Base-by-base conservation (phyloP, 352 stramenopile genomes). In the Blastocystis sp. region DNA sequence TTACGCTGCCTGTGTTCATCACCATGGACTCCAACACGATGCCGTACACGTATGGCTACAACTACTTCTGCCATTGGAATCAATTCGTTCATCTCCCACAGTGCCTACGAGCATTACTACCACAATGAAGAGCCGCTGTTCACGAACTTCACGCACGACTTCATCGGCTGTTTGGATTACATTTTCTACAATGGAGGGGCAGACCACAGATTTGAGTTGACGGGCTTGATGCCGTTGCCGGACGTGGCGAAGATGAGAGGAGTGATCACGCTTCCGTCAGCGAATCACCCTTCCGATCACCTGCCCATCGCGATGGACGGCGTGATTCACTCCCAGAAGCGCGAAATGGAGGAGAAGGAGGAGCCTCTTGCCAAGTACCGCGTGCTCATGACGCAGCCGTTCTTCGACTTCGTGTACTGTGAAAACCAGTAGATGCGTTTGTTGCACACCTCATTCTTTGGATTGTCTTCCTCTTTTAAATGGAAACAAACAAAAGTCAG, bases 141-240 rank as follows among this genome's bases (percentile, higher is more conserved):
- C 62, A 69, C 62, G 21, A 69, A 69, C 5, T 69, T 41, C 62
- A 41, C 62, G 11, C 40, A 69, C 40, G n/a, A 69, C 17, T 69
- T 69, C 62, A 69, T 69, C 62, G 62, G 62, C 21, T 69, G 62
- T 28, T 34, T 69, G 1, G 62, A 69, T 28, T 69, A 69, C n/a
- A 69, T 69, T 40, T 69, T 69, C 62, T 69, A 69, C 40, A 28
- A 69, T 28, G 21, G 21, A 34, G 62, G 1, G 40, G 10, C 11
- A 41, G 62, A 34, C 28, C 28, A 34, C 28, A 34, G 28, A 34
- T 34, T 69, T 14, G 62, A 69, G n/a, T 17, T 41, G 34, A 10
- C 11, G 62, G n/a, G 5, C 2, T 21, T 69, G 21, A 17, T 23
- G 11, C 21, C 23, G 1, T 40, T 69, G 62, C 34, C 5, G 11